Base-by-base conservation (phyloP, 441 rosid genomes). In the Populus hybrid region DNA sequence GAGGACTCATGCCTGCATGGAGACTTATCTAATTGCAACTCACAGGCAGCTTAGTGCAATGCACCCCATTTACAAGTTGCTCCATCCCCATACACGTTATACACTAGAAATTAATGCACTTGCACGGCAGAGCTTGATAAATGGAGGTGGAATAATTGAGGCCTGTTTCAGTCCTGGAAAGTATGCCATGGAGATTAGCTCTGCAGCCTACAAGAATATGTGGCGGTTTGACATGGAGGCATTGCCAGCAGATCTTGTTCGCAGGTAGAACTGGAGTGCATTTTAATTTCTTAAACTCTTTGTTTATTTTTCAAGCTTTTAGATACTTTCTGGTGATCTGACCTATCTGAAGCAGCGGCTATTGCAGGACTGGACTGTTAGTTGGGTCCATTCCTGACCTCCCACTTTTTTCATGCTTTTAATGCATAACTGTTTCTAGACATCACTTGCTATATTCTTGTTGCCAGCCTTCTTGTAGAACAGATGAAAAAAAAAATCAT, bases 211-310 rank as follows among this genome's bases (percentile, higher is more conserved):
- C 82, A 85, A 95, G 88, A 89, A 81, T 70, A 70, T 76, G 85
- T 93, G 98, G 98, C 84, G 88, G 79, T 95, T 95, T 34, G 98
- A 95, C 83, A 90, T 88, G 98, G 97, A 93, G 82, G 95, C 95
- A 63, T 87, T 95, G 85, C 98, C 99, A 57, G 95, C 95, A 68
- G 99, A 95, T 89, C 99, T 95, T 75, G 79, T 95, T 78, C 85
- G 91, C 70, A 87, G 99, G 99, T 92, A 78, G 79, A 78, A 10
- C 76, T 76, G 42, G 59, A 50, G n/a, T 38, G 46, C 66, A 28
- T 67, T 64, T 78, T 78, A 20, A 26, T 74, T 42, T 3, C 21
- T n/a, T 54, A 32, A 28, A 30, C 20, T 68, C n/a, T 8, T 54
- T 24, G 57, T 50, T 50, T 50, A 50, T 50, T 50, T 50, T 14